These are phyloP conservation scores for Nicotiana obtusifolia DNA, from an alignment of 257 asterid genomes.

Conservation along the genomic window DNA sequence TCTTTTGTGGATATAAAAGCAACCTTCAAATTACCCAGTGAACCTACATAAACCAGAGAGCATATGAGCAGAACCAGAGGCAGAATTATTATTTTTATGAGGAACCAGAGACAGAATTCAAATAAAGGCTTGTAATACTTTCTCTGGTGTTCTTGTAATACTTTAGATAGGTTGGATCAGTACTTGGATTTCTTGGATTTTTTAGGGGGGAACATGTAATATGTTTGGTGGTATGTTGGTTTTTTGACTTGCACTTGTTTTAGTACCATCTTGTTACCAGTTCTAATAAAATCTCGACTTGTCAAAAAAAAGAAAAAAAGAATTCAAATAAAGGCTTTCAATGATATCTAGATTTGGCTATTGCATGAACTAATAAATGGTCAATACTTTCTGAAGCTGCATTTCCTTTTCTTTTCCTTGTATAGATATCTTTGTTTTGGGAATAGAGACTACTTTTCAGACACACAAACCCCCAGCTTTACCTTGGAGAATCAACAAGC, in stretches of 20 bases:
- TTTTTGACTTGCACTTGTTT: no score
- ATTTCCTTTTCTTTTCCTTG: not conserved
- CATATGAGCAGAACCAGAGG: not conserved
- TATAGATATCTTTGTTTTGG: not conserved
- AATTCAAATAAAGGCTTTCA: not conserved
- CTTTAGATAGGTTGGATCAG: no score
- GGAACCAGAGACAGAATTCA: not conserved
- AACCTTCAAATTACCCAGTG: constrained; percentile 2
- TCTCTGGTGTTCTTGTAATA: no score
- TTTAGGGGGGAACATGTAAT: no score
- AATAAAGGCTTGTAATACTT: not conserved
- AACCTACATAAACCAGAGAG: not conserved
- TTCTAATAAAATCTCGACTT: no score
- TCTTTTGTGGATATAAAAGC: not conserved
- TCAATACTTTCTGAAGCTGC: not conserved
- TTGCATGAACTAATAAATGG: not conserved
- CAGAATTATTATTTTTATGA: not conserved
- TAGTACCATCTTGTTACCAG: no score
- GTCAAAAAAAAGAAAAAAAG: no score
- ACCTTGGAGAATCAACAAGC: not conserved
- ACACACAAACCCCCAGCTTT: not conserved
- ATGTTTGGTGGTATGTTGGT: no score
- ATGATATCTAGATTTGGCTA: not conserved
- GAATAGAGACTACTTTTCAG: not conserved
- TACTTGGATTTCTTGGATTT: no score